Base-by-base conservation (phyloP, 2,329 filamentous ascomycete genomes). In the Phyllosticta paracitricarpa region DNA sequence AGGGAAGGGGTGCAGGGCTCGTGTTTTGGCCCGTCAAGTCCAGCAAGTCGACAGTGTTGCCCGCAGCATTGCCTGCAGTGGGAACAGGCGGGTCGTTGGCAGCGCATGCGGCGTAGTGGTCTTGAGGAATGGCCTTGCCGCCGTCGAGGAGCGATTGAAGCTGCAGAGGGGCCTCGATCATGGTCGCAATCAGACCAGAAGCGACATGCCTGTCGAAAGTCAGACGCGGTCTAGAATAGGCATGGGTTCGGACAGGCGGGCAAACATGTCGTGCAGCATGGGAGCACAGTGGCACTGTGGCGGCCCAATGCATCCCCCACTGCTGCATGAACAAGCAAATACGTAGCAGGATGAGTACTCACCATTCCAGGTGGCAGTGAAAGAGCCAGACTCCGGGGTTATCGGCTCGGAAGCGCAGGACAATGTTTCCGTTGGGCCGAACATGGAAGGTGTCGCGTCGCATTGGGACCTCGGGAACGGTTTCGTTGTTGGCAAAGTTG, bases 31-130 rank as follows among this genome's bases (percentile, higher is more conserved):
- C 72, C 0, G 17, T 65, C 51, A 75, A 40, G 64, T 94, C 82
- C 0, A 89, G 74, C 8, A 84, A 75, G 65, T 93, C 74, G 0
- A 73, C 71, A 0, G 82, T 85, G 68, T 91, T 91, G 0, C 80
- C 90, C 0, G 89, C 90, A 0, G 89, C 90, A 67, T 94, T 94
- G 3, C 90, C 90, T 2, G 69, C 68, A 0, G 76, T 81, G 0
- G 83, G 78, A 0, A 84, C 72, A n/a, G 40, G 40, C 40, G 40
- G 40, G 6, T 76, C 74, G 0, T 71, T 77, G 0, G 77, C 81
- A 4, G 75, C 74, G 69, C 89, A 93, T 3, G 75, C 81, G 6
- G 82, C 81, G 52, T 80, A 75, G 66, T 88, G 84, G 63, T 86
- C 79, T 28, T 79, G 70, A 0, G 89, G 89, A 22, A 95, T 82